Conservation (phyloP, 257 asterid genomes). For the Gentiana macrophylla region DNA sequence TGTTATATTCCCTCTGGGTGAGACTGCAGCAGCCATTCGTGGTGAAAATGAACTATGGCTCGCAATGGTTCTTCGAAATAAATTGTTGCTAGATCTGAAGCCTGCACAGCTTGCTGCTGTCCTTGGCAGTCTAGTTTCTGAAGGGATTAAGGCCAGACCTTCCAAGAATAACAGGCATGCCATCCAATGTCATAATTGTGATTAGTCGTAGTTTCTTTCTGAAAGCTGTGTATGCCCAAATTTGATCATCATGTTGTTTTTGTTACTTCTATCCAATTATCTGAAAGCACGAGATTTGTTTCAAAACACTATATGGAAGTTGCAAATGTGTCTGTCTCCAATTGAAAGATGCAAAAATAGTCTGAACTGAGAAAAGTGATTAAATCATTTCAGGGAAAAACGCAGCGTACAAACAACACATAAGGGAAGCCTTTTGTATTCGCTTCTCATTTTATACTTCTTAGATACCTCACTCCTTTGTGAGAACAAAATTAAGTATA, state of each 20-base stretch:
- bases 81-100: slow-evolving; percentile 64
- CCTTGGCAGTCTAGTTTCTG: slow-evolving; percentile 79
- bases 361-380: too few relatives aligned
- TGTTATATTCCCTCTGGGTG: slow-evolving; percentile 83
- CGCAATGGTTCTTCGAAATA: slow-evolving; percentile 86
- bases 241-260: background rate
- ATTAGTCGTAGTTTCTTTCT: slow-evolving; percentile 1
- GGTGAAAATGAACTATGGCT: slow-evolving; percentile 99
- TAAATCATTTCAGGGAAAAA: too few relatives aligned
- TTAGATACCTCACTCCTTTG: too few relatives aligned
- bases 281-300: background rate
- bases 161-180: slow-evolving; percentile 72
- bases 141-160: slow-evolving; percentile 91
- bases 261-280: background rate
- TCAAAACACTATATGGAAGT: background rate
- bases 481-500: too few relatives aligned
- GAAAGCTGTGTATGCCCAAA: background rate
- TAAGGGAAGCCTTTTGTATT: too few relatives aligned
- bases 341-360: too few relatives aligned
- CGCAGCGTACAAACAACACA: too few relatives aligned
- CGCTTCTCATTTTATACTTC: too few relatives aligned
- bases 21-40: slow-evolving; percentile 95
- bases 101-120: slow-evolving; percentile 99
- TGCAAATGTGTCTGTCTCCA: background rate
- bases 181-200: background rate